Evolutionary conservation across 257 asterid species (phyloP).

Genomic region (Nicotiana tabacum): DNA sequence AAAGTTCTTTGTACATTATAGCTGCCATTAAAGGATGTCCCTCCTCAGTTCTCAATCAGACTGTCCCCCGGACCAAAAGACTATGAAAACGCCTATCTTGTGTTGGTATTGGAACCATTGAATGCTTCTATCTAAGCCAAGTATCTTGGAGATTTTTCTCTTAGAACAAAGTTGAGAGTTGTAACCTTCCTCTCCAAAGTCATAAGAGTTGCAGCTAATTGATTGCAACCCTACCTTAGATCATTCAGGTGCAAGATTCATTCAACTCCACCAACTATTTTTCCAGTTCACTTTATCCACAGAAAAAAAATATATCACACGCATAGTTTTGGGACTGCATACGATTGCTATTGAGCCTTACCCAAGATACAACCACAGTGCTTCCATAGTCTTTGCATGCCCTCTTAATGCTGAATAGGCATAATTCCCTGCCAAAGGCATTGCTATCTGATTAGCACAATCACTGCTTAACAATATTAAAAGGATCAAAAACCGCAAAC

Average conservation of each 20-base stretch:
- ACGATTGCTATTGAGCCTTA: neutral
- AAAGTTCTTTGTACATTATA: neutral
- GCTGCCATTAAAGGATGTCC: neutral
- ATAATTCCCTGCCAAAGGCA: neutral
- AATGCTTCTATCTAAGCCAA: too few relatives aligned
- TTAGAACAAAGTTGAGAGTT: neutral
- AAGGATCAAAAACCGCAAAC: neutral
- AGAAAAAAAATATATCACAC: neutral
- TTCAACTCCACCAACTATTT: neutral
- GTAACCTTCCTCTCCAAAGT: neutral
- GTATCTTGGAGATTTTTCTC: too few relatives aligned
- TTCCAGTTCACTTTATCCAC: neutral
- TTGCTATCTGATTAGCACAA: neutral
- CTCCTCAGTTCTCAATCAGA: neutral
- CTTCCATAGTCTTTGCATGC: neutral
- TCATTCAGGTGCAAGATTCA: neutral
- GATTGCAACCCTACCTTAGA: neutral
- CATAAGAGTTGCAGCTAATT: neutral
- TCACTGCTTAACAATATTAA: neutral
- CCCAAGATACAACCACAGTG: neutral
- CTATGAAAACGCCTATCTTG: neutral
- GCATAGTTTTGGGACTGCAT: neutral
- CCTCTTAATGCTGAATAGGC: neutral
- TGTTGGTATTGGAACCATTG: too few relatives aligned
- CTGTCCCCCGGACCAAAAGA: neutral